Evolutionary conservation across 2,329 filamentous ascomycete species (phyloP).

Genomic region (Gaeumannomyces tritici): DNA sequence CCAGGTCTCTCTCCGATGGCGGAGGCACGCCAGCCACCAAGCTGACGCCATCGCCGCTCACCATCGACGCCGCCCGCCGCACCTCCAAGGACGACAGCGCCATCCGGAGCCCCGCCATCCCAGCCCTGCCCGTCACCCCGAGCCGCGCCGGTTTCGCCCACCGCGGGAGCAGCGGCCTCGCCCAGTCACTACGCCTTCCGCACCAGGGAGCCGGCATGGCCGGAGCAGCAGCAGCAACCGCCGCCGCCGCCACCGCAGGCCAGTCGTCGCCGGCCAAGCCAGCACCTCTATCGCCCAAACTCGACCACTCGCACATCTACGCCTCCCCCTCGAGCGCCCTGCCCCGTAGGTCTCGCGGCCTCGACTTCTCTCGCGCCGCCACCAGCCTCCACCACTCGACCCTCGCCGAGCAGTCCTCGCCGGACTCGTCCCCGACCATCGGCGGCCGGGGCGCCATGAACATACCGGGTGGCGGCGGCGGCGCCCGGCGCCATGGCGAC

Average conservation of each 20-base stretch:
- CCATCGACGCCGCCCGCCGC: constrained; percentile 41
- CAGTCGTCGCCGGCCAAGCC: constrained; percentile 36
- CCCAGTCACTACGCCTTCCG: constrained; percentile 14
- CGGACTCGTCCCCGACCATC: constrained; percentile 83
- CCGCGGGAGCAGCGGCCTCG: constrained; percentile 41
- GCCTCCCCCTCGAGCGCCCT: constrained; percentile 81
- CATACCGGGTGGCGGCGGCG: constrained; percentile 34
- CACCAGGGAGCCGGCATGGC: constrained; percentile 18
- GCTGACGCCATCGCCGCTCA: constrained; percentile 48
- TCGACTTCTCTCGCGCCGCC: constrained; percentile 88
- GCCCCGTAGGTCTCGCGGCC: constrained; percentile 76
- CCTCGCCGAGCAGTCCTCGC: constrained; percentile 76
- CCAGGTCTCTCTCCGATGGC: constrained; percentile 57
- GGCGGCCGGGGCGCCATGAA: constrained; percentile 57
- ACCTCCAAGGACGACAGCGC: constrained; percentile 60
- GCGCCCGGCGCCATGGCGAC: neutral
- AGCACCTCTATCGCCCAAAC: constrained; percentile 72
- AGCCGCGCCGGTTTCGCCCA: constrained; percentile 53
- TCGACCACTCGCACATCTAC: constrained; percentile 77
- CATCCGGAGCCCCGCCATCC: constrained; percentile 28
- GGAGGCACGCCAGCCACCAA: constrained; percentile 37
- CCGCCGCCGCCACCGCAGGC: constrained; percentile 12
- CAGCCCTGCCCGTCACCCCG: constrained; percentile 56
- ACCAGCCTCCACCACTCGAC: constrained; percentile 95
- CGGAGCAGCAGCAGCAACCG: constrained; percentile 20